Evolutionary conservation across 2,329 filamentous ascomycete species (phyloP).

Genomic region (Didymella keratinophila): DNA sequence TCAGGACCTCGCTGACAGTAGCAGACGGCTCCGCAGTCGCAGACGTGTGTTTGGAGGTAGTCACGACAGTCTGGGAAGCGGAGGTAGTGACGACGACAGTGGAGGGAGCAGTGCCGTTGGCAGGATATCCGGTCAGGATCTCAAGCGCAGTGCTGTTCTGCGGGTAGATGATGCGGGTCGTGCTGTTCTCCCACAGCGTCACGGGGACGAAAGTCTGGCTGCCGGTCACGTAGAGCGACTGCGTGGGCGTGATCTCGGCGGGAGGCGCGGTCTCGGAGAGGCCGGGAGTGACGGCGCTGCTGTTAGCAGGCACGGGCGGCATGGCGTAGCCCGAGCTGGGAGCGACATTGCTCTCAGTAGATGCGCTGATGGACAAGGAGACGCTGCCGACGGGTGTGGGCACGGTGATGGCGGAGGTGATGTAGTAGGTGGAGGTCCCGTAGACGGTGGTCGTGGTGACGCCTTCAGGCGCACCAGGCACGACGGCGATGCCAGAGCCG

Average conservation of each 20-base stretch:
- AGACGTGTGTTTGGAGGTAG: constrained; percentile 3
- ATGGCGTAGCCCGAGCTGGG: too few species aligned
- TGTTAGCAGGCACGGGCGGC: not conserved
- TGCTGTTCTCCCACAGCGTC: constrained; percentile 14
- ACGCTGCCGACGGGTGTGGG: not conserved
- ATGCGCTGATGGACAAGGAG: not conserved
- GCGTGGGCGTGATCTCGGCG: not conserved
- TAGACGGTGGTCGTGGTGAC: constrained; percentile 15
- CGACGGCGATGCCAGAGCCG: not conserved
- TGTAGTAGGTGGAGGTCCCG: constrained; percentile 9
- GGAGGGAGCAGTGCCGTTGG: not conserved
- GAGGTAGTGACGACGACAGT: constrained; percentile 1
- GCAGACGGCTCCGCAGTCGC: constrained; percentile 2
- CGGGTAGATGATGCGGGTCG: constrained; percentile 8
- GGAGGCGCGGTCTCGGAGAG: not conserved
- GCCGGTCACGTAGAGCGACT: not conserved
- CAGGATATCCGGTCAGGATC: not conserved
- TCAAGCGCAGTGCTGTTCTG: constrained; percentile 15
- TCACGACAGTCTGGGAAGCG: not conserved
- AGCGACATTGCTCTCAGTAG: not conserved
- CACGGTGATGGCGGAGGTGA: not conserved
- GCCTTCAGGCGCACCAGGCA: not conserved
- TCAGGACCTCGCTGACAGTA: constrained; percentile 6
- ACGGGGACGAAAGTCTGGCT: constrained; percentile 7
- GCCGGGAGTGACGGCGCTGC: not conserved